phyloP scores from a whole-genome alignment of 208 protist species.

The Perkinsela sp. region DNA sequence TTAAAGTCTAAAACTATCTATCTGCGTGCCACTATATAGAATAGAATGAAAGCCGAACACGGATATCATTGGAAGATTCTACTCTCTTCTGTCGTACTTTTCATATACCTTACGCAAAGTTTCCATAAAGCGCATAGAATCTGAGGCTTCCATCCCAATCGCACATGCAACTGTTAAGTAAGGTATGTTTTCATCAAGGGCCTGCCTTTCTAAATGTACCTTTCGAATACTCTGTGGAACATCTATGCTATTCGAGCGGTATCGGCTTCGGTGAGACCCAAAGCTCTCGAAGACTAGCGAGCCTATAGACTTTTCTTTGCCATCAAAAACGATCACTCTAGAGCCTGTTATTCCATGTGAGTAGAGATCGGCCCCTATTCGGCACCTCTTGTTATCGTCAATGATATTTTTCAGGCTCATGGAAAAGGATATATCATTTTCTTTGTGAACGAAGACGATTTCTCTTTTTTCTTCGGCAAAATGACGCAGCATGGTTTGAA shows the following conservation, averaged over 20 bases:
- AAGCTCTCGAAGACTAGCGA: constrained; percentile 3
- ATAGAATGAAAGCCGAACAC: too few species aligned
- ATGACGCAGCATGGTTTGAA: constrained; percentile 11
- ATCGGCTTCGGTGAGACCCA: constrained; percentile 3
- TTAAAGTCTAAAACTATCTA: too few species aligned
- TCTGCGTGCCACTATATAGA: too few species aligned
- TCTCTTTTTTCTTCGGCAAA: constrained; percentile 25
- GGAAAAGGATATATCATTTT: constrained; percentile 53
- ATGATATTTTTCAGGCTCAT: constrained; percentile 23
- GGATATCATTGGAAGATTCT: too few species aligned
- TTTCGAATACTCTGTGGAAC: neutral
- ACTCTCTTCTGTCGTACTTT: too few species aligned
- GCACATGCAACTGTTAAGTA: constrained; percentile 7
- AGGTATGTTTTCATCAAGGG: constrained; percentile 1
- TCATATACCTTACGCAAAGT: neutral
- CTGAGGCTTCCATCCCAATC: constrained; percentile 5
- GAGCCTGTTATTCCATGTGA: constrained; percentile 27
- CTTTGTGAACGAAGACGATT: constrained; percentile 12
- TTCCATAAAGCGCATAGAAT: neutral
- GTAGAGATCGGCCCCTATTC: constrained; percentile 32
- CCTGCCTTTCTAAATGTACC: neutral
- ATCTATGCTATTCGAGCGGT: neutral
- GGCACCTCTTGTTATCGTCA: neutral
- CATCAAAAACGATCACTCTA: constrained; percentile 14
- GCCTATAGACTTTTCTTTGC: constrained; percentile 4